Conservation (phyloP, 139 green algal species). For the Chlamydomonas applanata region DNA sequence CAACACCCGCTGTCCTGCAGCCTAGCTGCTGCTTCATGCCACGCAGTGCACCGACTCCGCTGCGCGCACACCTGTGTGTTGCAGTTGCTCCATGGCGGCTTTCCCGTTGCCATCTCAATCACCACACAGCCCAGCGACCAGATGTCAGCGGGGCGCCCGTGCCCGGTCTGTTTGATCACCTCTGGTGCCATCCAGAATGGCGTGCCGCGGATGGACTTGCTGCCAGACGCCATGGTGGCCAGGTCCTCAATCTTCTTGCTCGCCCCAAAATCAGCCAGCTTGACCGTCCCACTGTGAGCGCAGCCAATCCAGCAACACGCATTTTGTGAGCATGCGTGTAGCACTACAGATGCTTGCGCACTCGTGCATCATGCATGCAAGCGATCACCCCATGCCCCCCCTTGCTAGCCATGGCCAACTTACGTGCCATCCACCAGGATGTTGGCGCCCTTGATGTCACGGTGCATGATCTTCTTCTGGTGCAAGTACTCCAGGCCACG, state of each 20-base stretch:
- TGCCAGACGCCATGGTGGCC: conserved; percentile 79
- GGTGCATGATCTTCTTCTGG: conserved; percentile 83
- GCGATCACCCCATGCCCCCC: not conserved
- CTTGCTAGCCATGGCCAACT: not conserved
- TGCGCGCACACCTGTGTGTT: conserved; percentile 15
- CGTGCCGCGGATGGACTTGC: conserved; percentile 90
- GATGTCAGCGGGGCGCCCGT: conserved; percentile 89
- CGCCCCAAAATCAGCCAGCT: conserved; percentile 96
- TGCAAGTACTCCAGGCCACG: conserved; percentile 93
- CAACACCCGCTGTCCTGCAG: too few species aligned
- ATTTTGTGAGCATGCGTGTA: not conserved
- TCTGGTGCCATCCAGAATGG: conserved; percentile 99
- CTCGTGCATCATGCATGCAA: not conserved
- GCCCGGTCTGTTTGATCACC: conserved; percentile 88
- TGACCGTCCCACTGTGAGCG: conserved; percentile 83
- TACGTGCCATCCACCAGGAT: conserved; percentile 81
- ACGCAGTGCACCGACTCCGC: not conserved
- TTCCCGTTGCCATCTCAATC: conserved; percentile 95
- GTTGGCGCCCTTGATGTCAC: conserved; percentile 86
- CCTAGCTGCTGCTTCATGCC: not conserved
- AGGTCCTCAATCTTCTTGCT: conserved; percentile 91
- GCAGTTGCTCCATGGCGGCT: conserved; percentile 40
- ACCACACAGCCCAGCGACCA: conserved; percentile 95
- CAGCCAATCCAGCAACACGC: too few species aligned
- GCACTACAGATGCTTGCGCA: not conserved